Evolutionary conservation across 495 filamentous ascomycete species (phyloP).

Genomic region (Tuber magnatum): DNA sequence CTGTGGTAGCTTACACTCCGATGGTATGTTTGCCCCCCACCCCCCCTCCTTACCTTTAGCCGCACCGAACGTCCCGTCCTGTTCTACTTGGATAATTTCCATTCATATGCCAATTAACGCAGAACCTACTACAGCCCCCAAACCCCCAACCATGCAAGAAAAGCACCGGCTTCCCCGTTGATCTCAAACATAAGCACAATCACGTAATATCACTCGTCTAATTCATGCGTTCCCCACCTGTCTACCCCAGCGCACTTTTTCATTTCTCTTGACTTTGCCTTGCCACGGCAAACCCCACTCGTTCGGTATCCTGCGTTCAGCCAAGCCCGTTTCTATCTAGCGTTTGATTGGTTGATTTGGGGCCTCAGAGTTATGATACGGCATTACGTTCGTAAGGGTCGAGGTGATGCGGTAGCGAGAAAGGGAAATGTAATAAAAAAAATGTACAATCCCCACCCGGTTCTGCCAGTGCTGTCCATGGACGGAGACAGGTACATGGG

Average conservation of each 20-base stretch:
- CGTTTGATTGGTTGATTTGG: background rate
- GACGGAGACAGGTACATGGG: background rate
- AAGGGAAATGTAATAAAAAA: background rate
- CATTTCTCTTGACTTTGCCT: background rate
- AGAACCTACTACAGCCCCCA: too few species aligned
- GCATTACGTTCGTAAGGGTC: background rate
- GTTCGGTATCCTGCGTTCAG: background rate
- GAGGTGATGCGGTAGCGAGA: background rate
- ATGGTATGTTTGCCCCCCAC: too few species aligned
- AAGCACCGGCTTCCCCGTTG: too few species aligned
- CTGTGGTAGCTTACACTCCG: too few species aligned
- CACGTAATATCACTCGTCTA: background rate
- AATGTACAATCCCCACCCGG: background rate
- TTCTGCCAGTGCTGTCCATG: background rate
- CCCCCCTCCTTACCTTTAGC: too few species aligned
- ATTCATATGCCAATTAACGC: too few species aligned
- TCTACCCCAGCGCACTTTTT: background rate
- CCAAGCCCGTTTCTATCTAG: background rate
- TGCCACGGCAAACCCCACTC: background rate
- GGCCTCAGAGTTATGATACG: background rate
- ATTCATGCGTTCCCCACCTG: background rate
- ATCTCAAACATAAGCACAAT: background rate
- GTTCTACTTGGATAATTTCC: too few species aligned
- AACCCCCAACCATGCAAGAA: too few species aligned
- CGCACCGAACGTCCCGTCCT: too few species aligned